Percentiles rank a stretch among this genome's conserved stretches.
Conservation (phyloP, 2,329 filamentous ascomycete genomes). For the Sarocladium brachiariae region DNA sequence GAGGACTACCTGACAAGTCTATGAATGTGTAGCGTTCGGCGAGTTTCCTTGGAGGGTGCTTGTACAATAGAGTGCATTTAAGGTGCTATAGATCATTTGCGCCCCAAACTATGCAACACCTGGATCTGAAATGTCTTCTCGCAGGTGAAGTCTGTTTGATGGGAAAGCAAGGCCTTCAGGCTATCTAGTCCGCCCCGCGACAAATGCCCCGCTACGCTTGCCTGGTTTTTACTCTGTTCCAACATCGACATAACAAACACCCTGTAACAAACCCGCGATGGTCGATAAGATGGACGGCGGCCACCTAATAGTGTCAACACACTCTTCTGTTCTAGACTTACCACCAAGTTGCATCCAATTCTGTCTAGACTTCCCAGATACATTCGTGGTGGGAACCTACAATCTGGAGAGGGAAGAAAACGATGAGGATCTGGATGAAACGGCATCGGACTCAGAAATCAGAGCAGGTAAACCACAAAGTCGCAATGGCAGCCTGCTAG, state of each 20-base stretch:
- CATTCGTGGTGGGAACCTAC: constrained; percentile 81
- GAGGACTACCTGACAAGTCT: constrained; percentile 99
- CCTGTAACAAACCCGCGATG: background rate
- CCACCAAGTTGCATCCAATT: constrained; percentile 77
- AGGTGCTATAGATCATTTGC: constrained; percentile 7
- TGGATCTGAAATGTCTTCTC: too few relatives aligned
- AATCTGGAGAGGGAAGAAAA: constrained; percentile 43
- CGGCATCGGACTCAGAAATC: constrained; percentile 11
- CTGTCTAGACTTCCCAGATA: constrained; percentile 51
- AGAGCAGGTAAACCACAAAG: constrained; percentile 44
- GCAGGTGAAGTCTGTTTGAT: too few relatives aligned
- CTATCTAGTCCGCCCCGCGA: too few relatives aligned
- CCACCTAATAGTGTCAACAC: constrained; percentile 31
- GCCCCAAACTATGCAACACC: background rate
- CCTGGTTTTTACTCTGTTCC: background rate
- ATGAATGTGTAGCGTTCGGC: constrained; percentile 61
- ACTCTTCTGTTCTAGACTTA: constrained; percentile 51
- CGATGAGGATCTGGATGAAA: constrained; percentile 17
- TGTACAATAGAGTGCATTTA: constrained; percentile 36
- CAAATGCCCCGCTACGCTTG: background rate
- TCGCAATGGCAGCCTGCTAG: constrained; percentile 66
- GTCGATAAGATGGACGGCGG: background rate
- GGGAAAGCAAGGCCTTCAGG: too few relatives aligned
- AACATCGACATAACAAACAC: background rate
- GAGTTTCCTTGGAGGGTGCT: constrained; percentile 21